phyloP scores from a whole-genome alignment of 1,284 basidiomycete species.

The Boletus sp. region DNA sequence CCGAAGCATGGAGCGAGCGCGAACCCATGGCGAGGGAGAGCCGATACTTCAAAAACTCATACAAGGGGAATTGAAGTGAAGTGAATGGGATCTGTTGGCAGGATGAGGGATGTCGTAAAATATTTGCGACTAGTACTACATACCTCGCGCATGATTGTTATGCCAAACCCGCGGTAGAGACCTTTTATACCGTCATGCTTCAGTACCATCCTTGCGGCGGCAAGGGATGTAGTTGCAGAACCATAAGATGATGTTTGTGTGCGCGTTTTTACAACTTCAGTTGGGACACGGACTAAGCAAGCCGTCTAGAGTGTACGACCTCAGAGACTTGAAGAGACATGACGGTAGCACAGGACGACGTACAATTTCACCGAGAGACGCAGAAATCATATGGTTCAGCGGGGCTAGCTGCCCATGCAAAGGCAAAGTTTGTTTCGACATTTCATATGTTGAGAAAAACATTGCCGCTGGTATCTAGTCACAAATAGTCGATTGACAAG shows the following conservation, averaged over 20 bases:
- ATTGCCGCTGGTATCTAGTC: constrained; percentile 65
- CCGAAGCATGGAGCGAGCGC: constrained; percentile 67
- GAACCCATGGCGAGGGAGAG: constrained; percentile 49
- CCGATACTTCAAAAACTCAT: constrained; percentile 80
- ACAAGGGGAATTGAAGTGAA: constrained; percentile 95
- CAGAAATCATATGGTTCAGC: constrained; percentile 77
- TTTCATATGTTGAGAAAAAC: constrained; percentile 96
- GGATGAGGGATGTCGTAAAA: constrained; percentile 3
- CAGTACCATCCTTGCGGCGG: constrained; percentile 47
- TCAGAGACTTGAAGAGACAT: constrained; percentile 15
- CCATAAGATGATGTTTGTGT: constrained; percentile 75
- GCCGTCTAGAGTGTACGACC: constrained; percentile 58
- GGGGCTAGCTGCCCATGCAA: constrained; percentile 55
- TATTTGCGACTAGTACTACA: constrained; percentile 16
- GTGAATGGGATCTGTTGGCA: constrained; percentile 87
- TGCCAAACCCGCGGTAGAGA: constrained; percentile 78
- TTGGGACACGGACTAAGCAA: constrained; percentile 90
- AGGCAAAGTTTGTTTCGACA: constrained; percentile 74
- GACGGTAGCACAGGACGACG: constrained; percentile 26
- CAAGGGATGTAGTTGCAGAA: constrained; percentile 44
- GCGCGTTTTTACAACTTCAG: constrained; percentile 89
- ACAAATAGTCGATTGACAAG: neutral
- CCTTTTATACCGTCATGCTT: constrained; percentile 60
- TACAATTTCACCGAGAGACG: constrained; percentile 83
- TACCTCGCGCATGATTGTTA: constrained; percentile 76